Evolutionary conservation across 495 filamentous ascomycete genomes (phyloP).

Genomic region (Penicillium malachiteum): DNA sequence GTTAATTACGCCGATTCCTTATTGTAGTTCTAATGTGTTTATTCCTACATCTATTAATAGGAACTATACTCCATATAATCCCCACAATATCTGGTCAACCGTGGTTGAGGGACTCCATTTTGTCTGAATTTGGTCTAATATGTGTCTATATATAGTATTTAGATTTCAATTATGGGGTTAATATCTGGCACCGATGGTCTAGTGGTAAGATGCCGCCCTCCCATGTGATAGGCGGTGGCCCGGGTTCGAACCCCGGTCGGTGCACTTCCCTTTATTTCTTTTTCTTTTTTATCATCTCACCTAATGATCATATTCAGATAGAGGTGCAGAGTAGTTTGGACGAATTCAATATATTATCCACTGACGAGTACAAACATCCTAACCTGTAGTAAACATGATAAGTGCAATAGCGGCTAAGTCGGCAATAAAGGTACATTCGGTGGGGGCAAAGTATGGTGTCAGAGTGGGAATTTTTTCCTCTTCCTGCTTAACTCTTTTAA

Average conservation of each 20-base stretch:
- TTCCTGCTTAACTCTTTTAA: background rate
- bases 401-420: conserved; percentile 12
- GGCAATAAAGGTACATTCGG: conserved; percentile 13
- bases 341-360: too few species aligned
- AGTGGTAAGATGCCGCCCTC: conserved; percentile 25
- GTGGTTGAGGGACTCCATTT: too few species aligned
- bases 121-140: background rate
- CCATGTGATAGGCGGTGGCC: conserved; percentile 21
- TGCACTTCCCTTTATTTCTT: conserved; percentile 8
- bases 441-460: conserved; percentile 2
- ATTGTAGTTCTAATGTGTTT: too few species aligned
- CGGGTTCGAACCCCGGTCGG: conserved; percentile 33
- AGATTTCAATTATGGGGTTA: too few species aligned
- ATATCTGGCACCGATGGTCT: conserved; percentile 18
- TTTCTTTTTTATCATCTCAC: background rate
- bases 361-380: too few species aligned
- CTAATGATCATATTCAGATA: too few species aligned
- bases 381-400: background rate
- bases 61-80: too few species aligned
- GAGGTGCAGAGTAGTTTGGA: too few species aligned
- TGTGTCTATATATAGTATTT: background rate
- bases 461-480: background rate
- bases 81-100: too few species aligned
- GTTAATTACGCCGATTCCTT: too few species aligned
- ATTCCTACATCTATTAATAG: too few species aligned